Base-by-base conservation (phyloP, 2,329 filamentous ascomycete species). In the Ambrosiella cleistominuta region DNA sequence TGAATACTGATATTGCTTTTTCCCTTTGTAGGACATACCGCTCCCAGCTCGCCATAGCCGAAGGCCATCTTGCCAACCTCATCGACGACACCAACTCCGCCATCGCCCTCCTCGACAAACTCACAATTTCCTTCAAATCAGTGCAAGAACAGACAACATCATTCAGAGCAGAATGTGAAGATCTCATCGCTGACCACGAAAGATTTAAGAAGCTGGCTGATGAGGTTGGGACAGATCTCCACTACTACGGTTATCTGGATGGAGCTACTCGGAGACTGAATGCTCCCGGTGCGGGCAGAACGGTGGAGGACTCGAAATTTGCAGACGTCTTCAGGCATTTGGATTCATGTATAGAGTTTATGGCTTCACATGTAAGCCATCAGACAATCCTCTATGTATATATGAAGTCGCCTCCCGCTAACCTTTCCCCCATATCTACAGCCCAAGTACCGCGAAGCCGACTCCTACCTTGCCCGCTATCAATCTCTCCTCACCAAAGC, bases 221-320 rank as follows among this genome's bases (percentile, higher is more conserved):
- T 63, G 84, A 89, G 60, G 85, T 98, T 59, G 85, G 87, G 35
- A 86, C 87, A 27, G 94, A 96, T 64, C 74, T 96, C n/a, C 83
- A 90, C 66, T 96, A 95, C 70, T 98, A 98, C 69, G 81, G 86
- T 17, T 96, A 95, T 66, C 77, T 98, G 5, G 93, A 98, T 63
- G 89, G 85, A 52, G 89, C 91, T 61, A 95, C 89, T 0, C 80
- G 90, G 58, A 80, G 89, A 12, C 79, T 98, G 60, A 97, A 97
- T 72, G 90, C 90, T 0, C 90, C 93, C 0, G 89, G 90, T 0
- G 90, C 91, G 17, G 83, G 87, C 54, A 88, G 85, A 59, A 76
- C 95, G 58, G 90, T 96, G 13, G 85, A 90, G 51, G 84, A 85
- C 59, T 82, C 85, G 55, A 85, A 86, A 50, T 96, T 97, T 66